Conservation (phyloP, 1,284 basidiomycete genomes). For the Ganoderma meredithae region DNA sequence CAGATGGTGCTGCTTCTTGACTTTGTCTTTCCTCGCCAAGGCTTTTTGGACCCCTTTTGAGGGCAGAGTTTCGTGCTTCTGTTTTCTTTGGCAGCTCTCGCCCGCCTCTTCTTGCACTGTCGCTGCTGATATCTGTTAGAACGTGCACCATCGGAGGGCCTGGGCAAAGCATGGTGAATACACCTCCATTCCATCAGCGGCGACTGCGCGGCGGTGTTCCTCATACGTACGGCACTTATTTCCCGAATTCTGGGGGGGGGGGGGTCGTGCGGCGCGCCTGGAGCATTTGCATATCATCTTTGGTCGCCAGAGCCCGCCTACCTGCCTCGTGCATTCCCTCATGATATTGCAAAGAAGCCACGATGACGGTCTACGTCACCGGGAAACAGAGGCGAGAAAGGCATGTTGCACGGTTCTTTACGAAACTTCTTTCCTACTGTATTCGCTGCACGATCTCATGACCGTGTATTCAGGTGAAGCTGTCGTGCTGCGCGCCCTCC, state of each 20-base stretch:
- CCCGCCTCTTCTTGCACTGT: neutral
- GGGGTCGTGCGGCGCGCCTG: neutral
- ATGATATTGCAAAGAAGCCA: neutral
- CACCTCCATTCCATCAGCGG: neutral
- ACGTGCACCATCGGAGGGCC: neutral
- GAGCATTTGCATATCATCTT: neutral
- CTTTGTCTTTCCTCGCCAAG: neutral
- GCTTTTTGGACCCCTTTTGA: neutral
- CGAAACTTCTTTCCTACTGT: neutral
- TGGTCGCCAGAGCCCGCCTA: neutral
- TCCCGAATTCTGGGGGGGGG: neutral
- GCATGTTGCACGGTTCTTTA: conserved; percentile 5
- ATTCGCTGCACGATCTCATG: neutral
- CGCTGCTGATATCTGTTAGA: neutral
- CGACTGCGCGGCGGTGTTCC: neutral
- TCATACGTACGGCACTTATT: neutral
- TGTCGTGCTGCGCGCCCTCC: neutral
- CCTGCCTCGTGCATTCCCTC: neutral
- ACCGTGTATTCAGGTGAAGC: neutral
- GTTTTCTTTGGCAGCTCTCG: neutral
- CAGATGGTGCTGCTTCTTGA: neutral
- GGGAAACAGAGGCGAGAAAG: conserved; percentile 3
- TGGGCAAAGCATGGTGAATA: neutral
- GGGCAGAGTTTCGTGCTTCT: neutral
- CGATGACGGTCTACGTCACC: neutral